A percentile compares a stretch with the other conserved stretches of the same genome.
Evolutionary conservation across 2,329 filamentous ascomycete genomes (phyloP).

Genomic region (Hypomyces perniciosus): DNA sequence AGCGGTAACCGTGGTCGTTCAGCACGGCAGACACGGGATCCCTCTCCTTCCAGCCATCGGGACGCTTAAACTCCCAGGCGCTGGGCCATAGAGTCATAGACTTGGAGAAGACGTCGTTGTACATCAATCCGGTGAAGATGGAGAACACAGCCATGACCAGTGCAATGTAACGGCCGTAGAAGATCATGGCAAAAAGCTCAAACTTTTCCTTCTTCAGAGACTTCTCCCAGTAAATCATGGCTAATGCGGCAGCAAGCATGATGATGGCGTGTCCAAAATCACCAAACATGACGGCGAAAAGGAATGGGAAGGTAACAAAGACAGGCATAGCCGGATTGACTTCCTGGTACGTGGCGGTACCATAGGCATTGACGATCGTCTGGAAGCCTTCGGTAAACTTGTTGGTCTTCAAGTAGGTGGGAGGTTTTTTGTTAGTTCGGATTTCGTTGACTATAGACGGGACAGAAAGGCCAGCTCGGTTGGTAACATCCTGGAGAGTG

Average conservation of each 20-base stretch:
- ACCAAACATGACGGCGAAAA: slow-evolving; percentile 99
- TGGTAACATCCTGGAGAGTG: slow-evolving; percentile 93
- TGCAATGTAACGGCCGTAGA: slow-evolving; percentile 97
- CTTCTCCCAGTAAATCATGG: slow-evolving; percentile 97
- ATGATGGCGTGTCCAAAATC: slow-evolving; percentile 91
- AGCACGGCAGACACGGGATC: slow-evolving; percentile 61
- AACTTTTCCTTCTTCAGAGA: slow-evolving; percentile 86
- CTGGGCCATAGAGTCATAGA: slow-evolving; percentile 83
- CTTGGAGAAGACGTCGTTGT: slow-evolving; percentile 96
- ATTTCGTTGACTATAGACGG: slow-evolving; percentile 99
- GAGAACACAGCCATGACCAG: slow-evolving; percentile 97
- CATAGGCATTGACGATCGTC: slow-evolving; percentile 98
- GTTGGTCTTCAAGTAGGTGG: slow-evolving; percentile 96
- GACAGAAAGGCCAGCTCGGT: slow-evolving; percentile 90
- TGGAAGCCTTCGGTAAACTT: slow-evolving; percentile 98
- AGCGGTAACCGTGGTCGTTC: slow-evolving; percentile 67
- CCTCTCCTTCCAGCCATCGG: slow-evolving; percentile 59
- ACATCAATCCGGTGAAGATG: slow-evolving; percentile 92
- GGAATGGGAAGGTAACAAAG: slow-evolving; percentile 97
- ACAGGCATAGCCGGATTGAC: slow-evolving; percentile 94
- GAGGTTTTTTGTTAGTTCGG: slow-evolving; percentile 91
- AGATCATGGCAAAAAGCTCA: slow-evolving; percentile 96
- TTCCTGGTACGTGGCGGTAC: slow-evolving; percentile 94
- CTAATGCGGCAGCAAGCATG: slow-evolving; percentile 74
- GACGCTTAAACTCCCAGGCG: slow-evolving; percentile 76